phyloP scores from a whole-genome alignment of 306 rosid genomes.

The Sphenostylis stenocarpa region DNA sequence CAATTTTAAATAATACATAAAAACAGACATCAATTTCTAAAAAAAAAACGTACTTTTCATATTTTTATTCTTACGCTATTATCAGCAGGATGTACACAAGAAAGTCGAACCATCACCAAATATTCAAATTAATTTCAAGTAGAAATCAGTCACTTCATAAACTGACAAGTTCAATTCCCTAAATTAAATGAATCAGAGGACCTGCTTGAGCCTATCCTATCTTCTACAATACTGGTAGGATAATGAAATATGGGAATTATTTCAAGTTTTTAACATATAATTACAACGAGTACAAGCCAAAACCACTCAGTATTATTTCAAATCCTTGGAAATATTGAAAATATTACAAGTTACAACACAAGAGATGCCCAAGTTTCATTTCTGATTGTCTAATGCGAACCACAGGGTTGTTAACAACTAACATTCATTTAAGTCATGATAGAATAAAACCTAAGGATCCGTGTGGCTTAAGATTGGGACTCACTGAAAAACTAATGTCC shows the following conservation, averaged over 20 bases:
- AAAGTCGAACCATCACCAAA: background rate
- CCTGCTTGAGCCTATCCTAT: slow-evolving; percentile 4
- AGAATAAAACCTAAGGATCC: background rate
- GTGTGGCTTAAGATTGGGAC: background rate
- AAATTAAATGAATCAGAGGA: background rate
- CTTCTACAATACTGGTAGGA: background rate
- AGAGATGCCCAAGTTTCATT: background rate
- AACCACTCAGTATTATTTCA: background rate
- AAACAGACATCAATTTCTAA: background rate
- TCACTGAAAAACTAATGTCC: background rate
- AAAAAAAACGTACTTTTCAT: background rate
- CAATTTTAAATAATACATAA: background rate
- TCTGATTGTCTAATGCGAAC: slow-evolving; percentile 2
- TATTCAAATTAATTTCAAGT: slow-evolving; percentile 19
- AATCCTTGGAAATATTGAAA: background rate
- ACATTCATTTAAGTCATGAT: background rate
- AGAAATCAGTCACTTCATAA: background rate
- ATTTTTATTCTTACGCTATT: background rate
- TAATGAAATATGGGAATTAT: background rate
- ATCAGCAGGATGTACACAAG: slow-evolving; percentile 1
- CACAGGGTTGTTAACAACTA: background rate
- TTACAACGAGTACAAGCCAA: slow-evolving; percentile 1
- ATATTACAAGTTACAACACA: background rate
- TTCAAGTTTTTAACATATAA: background rate
- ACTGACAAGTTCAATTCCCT: slow-evolving; percentile 22